Evolutionary conservation across 805 yeast genomes (phyloP).

Genomic region (Cyberlindnera amylophila): DNA sequence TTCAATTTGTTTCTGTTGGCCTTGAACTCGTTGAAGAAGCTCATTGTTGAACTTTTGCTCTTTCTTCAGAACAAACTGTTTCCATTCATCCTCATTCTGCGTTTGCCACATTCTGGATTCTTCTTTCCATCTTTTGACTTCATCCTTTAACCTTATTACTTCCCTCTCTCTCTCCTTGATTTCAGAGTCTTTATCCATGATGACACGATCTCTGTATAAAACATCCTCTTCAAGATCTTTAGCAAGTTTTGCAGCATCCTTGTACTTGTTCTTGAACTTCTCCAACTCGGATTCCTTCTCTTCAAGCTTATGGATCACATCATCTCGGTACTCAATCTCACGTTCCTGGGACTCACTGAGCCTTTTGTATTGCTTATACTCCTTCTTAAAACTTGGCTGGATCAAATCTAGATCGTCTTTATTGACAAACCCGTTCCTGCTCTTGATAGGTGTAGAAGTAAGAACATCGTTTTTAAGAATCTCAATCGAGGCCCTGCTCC

Average conservation of each 20-base stretch:
- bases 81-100: conserved; percentile 6
- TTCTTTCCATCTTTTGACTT: conserved; percentile 9
- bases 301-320: conserved; percentile 22
- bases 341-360: conserved; percentile 23
- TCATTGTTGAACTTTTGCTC: conserved; percentile 15
- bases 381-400: conserved; percentile 22
- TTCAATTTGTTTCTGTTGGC: conserved; percentile 19
- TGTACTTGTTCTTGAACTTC: conserved; percentile 8
- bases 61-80: conserved; percentile 2
- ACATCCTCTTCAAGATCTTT: conserved; percentile 24
- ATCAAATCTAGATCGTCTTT: conserved; percentile 4
- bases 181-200: conserved; percentile 15
- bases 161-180: conserved; percentile 11
- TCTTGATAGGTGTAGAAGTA: conserved; percentile 11
- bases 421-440: not conserved
- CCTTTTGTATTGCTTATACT: conserved; percentile 19
- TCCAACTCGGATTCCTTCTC: conserved; percentile 9
- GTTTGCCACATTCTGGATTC: conserved; percentile 12
- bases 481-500: conserved; percentile 10
- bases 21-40: conserved; percentile 17
- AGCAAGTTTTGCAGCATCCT: conserved; percentile 6
- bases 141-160: conserved; percentile 4
- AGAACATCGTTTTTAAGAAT: conserved; percentile 2
- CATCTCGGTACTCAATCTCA: conserved; percentile 26
- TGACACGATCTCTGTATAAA: conserved; percentile 21